Conservation (phyloP, 2,329 filamentous ascomycete species). For the Dactylonectria macrodidyma region DNA sequence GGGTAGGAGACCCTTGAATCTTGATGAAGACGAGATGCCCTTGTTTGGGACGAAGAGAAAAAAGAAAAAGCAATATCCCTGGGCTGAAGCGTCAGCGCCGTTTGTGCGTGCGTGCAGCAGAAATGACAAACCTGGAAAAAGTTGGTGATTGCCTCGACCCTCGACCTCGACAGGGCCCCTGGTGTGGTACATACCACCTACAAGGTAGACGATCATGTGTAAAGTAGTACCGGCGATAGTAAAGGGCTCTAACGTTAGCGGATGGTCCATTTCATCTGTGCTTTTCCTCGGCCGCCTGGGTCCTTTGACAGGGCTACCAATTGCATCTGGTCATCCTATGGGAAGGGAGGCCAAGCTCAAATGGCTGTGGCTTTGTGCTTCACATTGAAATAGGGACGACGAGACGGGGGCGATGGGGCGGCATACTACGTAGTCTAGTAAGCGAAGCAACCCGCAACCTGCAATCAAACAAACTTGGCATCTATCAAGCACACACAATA, state of each 20-base stretch:
- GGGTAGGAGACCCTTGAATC: slow-evolving; percentile 18
- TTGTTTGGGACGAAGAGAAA: slow-evolving; percentile 21
- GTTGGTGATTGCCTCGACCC: slow-evolving; percentile 17
- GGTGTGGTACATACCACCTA: background rate
- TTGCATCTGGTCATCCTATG: slow-evolving; percentile 8
- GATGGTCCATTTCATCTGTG: slow-evolving; percentile 19
- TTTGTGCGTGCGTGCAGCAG: slow-evolving; percentile 3
- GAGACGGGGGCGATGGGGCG: background rate
- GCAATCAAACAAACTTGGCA: background rate
- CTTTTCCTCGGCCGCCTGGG: slow-evolving; percentile 13
- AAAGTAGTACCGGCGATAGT: slow-evolving; percentile 1
- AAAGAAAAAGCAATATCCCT: slow-evolving; percentile 41
- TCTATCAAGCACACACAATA: background rate
- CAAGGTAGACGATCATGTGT: background rate
- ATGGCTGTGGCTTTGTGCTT: background rate
- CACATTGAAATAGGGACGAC: background rate
- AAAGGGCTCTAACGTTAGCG: slow-evolving; percentile 23
- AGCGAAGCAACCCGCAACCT: background rate
- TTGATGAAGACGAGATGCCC: slow-evolving; percentile 5
- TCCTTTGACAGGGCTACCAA: slow-evolving; percentile 17
- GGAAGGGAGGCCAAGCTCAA: background rate
- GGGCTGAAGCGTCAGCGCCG: slow-evolving; percentile 47
- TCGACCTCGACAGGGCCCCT: slow-evolving; percentile 21
- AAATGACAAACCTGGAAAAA: background rate
- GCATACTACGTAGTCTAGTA: no score